Evolutionary conservation across 768 basidiomycete genomes (phyloP).

Genomic region (Tephrocybe sp.): DNA sequence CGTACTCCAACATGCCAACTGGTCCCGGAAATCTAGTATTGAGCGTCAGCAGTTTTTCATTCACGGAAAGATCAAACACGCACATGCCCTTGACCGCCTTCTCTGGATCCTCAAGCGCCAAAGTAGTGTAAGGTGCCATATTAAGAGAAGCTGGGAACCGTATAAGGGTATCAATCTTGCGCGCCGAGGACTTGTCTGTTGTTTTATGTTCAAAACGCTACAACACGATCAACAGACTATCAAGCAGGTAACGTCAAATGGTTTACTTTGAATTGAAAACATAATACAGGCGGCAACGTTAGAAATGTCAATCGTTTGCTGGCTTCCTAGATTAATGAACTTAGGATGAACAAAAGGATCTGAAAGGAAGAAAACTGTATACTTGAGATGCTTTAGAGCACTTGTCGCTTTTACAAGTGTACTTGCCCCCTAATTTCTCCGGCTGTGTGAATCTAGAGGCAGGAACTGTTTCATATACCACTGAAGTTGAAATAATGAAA

Average conservation of each 20-base stretch:
- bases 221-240: constrained; percentile 1
- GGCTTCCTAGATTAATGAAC: constrained; percentile 49
- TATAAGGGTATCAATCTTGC: constrained; percentile 83
- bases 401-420: constrained; percentile 63
- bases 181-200: constrained; percentile 64
- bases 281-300: constrained; percentile 84
- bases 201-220: constrained; percentile 93
- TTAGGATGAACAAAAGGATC: neutral
- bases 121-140: constrained; percentile 84
- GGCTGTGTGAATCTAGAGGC: constrained; percentile 71
- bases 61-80: constrained; percentile 11
- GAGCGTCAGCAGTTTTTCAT: neutral
- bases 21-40: constrained; percentile 47
- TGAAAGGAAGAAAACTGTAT: constrained; percentile 3
- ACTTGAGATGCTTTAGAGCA: constrained; percentile 73
- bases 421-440: constrained; percentile 81
- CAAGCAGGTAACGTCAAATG: neutral
- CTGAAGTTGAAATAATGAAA: constrained; percentile 7
- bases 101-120: constrained; percentile 48
- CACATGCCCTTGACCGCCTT: constrained; percentile 39
- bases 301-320: constrained; percentile 84
- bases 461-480: neutral
- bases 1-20: constrained; percentile 78
- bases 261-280: constrained; percentile 90
- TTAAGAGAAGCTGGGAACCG: constrained; percentile 82